These are phyloP conservation scores for Nakazawaea siamensis DNA, from an alignment of 805 yeast species.

Conservation along the genomic window DNA sequence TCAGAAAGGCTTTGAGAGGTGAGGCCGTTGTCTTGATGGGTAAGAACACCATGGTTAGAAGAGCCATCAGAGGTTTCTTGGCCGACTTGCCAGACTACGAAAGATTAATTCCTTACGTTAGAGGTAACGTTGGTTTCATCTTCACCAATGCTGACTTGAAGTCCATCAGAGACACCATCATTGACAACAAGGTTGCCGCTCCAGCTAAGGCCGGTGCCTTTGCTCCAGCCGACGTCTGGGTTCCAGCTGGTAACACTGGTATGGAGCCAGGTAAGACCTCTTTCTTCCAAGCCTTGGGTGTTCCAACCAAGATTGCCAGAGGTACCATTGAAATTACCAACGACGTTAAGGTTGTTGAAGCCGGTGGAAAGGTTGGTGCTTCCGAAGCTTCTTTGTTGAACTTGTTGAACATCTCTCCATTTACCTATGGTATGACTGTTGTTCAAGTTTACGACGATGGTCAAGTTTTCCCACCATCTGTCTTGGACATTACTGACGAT, in stretches of 20 bases:
- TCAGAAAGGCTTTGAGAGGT: slow-evolving; percentile 94
- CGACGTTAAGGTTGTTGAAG: slow-evolving; percentile 91
- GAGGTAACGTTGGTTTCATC: slow-evolving; percentile 99
- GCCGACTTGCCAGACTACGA: slow-evolving; percentile 93
- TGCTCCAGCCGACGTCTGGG: slow-evolving; percentile 96
- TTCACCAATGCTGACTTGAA: slow-evolving; percentile 97
- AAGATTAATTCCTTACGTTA: slow-evolving; percentile 88
- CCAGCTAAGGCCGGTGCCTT: slow-evolving; percentile 99
- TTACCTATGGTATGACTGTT: slow-evolving; percentile 96
- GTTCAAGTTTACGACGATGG: slow-evolving; percentile 98
- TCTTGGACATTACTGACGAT: slow-evolving; percentile 97
- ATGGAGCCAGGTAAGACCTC: slow-evolving; percentile 99
- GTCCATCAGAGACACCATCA: slow-evolving; percentile 79
- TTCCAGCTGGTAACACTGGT: slow-evolving; percentile 99
- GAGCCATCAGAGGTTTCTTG: slow-evolving; percentile 96
- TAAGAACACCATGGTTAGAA: slow-evolving; percentile 99
- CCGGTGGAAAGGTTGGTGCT: slow-evolving; percentile 89
- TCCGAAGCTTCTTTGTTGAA: slow-evolving; percentile 98
- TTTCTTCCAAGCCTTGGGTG: slow-evolving; percentile 99
- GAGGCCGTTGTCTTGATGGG: slow-evolving; percentile 97
- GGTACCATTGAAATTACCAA: slow-evolving; percentile 99
- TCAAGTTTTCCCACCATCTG: slow-evolving; percentile 92
- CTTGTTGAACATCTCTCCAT: slow-evolving; percentile 99
- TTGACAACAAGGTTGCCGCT: slow-evolving; percentile 96
- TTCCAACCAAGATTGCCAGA: slow-evolving; percentile 99